These are phyloP conservation scores for Schrenkiella parvula DNA, from an alignment of 345 rosid species.

Conservation along the genomic window DNA sequence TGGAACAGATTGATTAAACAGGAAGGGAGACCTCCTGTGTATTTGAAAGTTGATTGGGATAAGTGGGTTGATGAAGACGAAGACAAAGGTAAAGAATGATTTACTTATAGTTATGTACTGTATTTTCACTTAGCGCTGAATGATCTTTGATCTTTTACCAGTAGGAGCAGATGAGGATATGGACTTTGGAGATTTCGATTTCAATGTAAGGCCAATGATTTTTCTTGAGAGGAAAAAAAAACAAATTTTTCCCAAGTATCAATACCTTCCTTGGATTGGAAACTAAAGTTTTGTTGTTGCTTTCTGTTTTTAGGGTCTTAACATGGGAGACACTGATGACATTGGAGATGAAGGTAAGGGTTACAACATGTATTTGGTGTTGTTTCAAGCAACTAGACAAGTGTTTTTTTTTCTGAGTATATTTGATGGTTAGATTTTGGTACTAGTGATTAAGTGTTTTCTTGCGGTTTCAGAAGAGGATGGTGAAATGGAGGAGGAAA, in stretches of 20 bases:
- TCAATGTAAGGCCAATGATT: conserved; percentile 32
- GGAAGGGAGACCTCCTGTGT: conserved; percentile 48
- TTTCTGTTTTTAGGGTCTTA: conserved; percentile 8
- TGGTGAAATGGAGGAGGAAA: conserved; percentile 36
- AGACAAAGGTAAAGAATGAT: conserved; percentile 31
- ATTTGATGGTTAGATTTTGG: conserved; percentile 15
- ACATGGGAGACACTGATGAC: conserved; percentile 10
- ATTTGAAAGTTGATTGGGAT: conserved; percentile 57
- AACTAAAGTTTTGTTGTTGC: neutral
- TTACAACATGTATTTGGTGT: neutral
- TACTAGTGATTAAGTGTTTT: conserved; percentile 1
- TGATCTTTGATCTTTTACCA: neutral
- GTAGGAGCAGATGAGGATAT: conserved; percentile 26
- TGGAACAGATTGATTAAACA: conserved; percentile 49
- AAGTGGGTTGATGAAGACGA: conserved; percentile 65
- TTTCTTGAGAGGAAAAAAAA: neutral
- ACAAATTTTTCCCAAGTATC: neutral
- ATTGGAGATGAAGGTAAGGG: neutral
- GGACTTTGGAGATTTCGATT: conserved; percentile 45
- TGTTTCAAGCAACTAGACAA: conserved; percentile 9
- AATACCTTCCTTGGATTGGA: neutral
- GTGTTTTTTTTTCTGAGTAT: neutral
- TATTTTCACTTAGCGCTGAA: neutral
- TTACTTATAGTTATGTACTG: too few relatives aligned
- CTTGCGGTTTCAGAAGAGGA: conserved; percentile 32